Evolutionary conservation across 345 rosid genomes (phyloP).

Genomic region (Eucalyptus virginea): DNA sequence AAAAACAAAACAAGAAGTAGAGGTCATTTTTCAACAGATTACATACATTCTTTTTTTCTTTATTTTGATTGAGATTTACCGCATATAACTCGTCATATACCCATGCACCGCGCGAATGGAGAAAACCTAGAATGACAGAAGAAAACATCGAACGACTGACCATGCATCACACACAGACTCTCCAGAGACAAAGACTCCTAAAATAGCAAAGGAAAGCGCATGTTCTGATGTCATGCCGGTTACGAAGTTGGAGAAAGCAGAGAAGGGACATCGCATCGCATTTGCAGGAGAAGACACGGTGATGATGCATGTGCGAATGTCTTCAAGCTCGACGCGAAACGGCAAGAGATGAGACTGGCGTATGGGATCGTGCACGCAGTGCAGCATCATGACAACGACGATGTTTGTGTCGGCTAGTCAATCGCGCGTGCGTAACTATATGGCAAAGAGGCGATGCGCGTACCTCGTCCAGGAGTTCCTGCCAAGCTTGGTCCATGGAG

Average conservation of each 20-base stretch:
- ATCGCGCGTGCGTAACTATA: neutral
- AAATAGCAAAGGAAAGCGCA: neutral
- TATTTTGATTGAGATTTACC: neutral
- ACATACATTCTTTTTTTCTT: neutral
- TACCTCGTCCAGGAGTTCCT: slow-evolving; percentile 49
- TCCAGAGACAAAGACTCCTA: neutral
- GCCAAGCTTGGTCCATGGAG: slow-evolving; percentile 60
- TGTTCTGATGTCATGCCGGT: neutral
- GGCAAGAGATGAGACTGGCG: neutral
- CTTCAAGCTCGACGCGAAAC: neutral
- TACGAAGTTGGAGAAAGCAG: neutral
- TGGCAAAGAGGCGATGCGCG: neutral
- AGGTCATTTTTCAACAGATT: neutral
- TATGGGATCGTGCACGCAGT: neutral
- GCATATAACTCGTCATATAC: neutral
- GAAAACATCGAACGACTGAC: neutral
- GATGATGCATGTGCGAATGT: neutral
- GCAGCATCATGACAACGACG: neutral
- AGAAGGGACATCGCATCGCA: neutral
- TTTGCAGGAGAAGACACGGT: neutral
- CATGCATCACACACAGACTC: neutral
- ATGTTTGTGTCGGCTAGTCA: neutral
- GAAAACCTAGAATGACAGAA: neutral
- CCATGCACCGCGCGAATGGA: neutral
- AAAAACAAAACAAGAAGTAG: neutral